phyloP scores from a whole-genome alignment of 352 stramenopile species.

The Phytophthora vignae region DNA sequence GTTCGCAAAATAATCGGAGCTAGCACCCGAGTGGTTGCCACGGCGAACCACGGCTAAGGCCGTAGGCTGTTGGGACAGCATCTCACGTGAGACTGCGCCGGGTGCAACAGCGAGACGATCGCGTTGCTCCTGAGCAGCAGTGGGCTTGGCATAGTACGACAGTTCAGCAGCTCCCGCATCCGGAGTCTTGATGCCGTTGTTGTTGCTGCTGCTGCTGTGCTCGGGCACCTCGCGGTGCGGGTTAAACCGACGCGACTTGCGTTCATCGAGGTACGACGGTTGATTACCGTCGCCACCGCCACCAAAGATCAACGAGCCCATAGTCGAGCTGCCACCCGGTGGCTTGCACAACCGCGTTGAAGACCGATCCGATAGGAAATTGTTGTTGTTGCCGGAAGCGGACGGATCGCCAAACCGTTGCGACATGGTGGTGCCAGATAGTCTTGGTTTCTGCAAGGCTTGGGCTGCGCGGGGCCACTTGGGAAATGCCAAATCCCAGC shows the following conservation, averaged over 20 bases:
- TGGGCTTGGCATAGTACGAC: conserved; percentile 55
- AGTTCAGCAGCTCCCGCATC: conserved; percentile 39
- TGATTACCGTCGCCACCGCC: conserved; percentile 34
- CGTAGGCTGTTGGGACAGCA: conserved; percentile 39
- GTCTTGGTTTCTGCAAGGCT: conserved; percentile 3
- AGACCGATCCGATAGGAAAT: conserved; percentile 51
- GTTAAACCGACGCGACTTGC: conserved; percentile 54
- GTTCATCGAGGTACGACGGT: conserved; percentile 60
- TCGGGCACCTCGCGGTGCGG: conserved; percentile 41
- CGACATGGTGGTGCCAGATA: conserved; percentile 18
- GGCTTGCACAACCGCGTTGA: conserved; percentile 53
- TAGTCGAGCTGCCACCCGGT: conserved; percentile 52
- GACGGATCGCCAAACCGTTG: conserved; percentile 14
- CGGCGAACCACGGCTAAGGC: conserved; percentile 24
- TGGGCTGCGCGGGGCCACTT: conserved; percentile 16
- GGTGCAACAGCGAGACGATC: conserved; percentile 52
- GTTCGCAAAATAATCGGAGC: conserved; percentile 53
- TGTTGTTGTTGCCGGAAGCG: conserved; percentile 54
- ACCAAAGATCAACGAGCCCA: conserved; percentile 63
- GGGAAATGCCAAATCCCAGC: conserved; percentile 2
- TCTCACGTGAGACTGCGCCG: conserved; percentile 46
- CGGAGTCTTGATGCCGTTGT: conserved; percentile 21
- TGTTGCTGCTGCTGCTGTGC: conserved; percentile 24
- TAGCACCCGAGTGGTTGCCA: conserved; percentile 17
- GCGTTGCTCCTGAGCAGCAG: conserved; percentile 44